Evolutionary conservation across 2,329 filamentous ascomycete species (phyloP).

Genomic region (Sclerotinia borealis): DNA sequence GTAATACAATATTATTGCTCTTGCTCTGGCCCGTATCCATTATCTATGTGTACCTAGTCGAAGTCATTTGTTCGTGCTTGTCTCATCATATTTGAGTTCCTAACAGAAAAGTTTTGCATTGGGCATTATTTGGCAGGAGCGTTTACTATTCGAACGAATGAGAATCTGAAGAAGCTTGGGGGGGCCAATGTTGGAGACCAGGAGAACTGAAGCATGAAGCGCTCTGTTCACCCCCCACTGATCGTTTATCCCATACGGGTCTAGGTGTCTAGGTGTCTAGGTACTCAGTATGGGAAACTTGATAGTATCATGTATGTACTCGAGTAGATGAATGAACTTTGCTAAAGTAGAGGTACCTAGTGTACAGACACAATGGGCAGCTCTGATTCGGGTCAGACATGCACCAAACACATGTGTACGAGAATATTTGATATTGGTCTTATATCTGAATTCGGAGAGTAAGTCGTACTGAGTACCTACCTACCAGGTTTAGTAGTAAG

Average conservation of each 20-base stretch:
- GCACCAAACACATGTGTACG: not conserved
- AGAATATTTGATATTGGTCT: not conserved
- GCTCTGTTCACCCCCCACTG: conserved; percentile 4
- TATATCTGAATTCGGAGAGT: not conserved
- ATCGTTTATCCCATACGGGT: not conserved
- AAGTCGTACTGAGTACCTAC: too few species aligned
- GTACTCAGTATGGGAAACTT: too few species aligned
- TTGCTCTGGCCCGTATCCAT: too few species aligned
- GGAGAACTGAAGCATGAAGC: conserved; percentile 2
- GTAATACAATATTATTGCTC: not conserved
- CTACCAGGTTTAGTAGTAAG: too few species aligned
- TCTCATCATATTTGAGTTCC: conserved; percentile 10
- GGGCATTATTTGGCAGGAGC: conserved; percentile 8
- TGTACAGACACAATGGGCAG: not conserved
- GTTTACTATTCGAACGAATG: not conserved
- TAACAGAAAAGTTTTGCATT: conserved; percentile 10
- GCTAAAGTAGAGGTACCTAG: too few species aligned
- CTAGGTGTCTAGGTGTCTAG: not conserved
- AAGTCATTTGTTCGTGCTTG: not conserved
- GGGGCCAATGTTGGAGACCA: not conserved
- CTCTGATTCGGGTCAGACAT: not conserved
- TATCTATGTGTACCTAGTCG: not conserved
- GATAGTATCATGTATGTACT: too few species aligned
- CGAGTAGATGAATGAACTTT: too few species aligned
- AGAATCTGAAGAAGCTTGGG: not conserved